These are phyloP conservation scores for Madurella fahalii DNA, from an alignment of 2,329 filamentous ascomycete genomes.

Conservation along the genomic window DNA sequence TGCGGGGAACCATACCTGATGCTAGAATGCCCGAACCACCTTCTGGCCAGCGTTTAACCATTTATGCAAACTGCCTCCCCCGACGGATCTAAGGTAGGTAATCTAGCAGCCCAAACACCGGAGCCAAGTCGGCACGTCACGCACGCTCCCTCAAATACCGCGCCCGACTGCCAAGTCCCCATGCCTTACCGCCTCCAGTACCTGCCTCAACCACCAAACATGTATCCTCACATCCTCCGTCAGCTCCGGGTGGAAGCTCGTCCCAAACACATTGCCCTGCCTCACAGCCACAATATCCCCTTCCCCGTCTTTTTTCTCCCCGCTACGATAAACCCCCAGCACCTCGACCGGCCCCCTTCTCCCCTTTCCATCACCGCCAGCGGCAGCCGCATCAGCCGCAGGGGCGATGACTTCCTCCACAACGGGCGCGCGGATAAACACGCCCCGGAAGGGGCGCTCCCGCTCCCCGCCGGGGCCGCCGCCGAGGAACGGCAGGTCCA, in stretches of 20 bases:
- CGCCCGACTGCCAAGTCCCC: slow-evolving; percentile 3
- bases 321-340: slow-evolving; percentile 25
- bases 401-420: slow-evolving; percentile 70
- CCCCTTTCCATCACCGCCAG: slow-evolving; percentile 34
- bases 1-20: too few relatives aligned
- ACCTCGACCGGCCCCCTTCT: slow-evolving; percentile 36
- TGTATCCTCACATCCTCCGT: slow-evolving; percentile 87
- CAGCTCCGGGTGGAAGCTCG: slow-evolving; percentile 92
- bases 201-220: slow-evolving; percentile 84
- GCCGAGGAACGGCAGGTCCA: slow-evolving; percentile 67
- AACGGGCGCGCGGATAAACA: slow-evolving; percentile 93
- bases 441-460: slow-evolving; percentile 59
- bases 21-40: too few relatives aligned
- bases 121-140: not conserved
- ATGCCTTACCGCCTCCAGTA: slow-evolving; percentile 35
- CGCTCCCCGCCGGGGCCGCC: slow-evolving; percentile 21
- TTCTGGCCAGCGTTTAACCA: too few relatives aligned
- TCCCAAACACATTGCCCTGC: slow-evolving; percentile 90
- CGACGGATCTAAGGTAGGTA: too few relatives aligned
- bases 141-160: too few relatives aligned
- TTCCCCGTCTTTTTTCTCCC: slow-evolving; percentile 29
- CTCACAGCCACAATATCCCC: slow-evolving; percentile 81
- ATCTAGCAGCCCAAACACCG: not conserved
- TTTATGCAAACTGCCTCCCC: too few relatives aligned
- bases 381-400: slow-evolving; percentile 31